phyloP scores from a whole-genome alignment of 2,329 filamentous ascomycete species.

The Aspergillus flavus region DNA sequence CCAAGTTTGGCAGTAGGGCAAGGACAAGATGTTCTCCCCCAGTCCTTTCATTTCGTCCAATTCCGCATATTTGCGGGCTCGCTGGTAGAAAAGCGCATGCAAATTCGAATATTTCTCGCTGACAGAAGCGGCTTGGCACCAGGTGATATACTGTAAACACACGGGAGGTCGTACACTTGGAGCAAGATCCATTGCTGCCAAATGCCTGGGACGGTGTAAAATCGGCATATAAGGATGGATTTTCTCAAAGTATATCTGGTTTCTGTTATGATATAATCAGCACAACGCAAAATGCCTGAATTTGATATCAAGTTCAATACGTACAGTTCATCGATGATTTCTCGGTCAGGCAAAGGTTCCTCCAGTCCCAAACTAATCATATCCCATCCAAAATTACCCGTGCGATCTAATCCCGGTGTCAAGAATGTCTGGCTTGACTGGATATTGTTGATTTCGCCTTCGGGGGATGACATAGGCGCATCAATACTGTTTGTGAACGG shows the following conservation, averaged over 20 bases:
- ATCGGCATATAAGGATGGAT: constrained; percentile 83
- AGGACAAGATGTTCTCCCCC: constrained; percentile 82
- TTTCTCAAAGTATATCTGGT: constrained; percentile 88
- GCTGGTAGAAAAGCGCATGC: constrained; percentile 86
- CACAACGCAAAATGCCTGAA: background rate
- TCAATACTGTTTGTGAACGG: constrained; percentile 25
- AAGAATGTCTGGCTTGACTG: constrained; percentile 25
- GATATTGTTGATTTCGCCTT: constrained; percentile 23
- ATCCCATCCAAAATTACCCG: constrained; percentile 72
- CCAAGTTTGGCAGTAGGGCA: constrained; percentile 86
- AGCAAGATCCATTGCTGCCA: constrained; percentile 87
- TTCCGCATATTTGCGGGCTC: constrained; percentile 87
- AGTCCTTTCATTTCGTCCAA: constrained; percentile 88
- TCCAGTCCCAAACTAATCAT: constrained; percentile 80
- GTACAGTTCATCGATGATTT: constrained; percentile 84
- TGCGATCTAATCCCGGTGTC: constrained; percentile 26
- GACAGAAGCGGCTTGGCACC: constrained; percentile 86
- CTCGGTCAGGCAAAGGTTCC: constrained; percentile 75
- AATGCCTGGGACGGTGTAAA: constrained; percentile 84
- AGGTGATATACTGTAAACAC: constrained; percentile 90
- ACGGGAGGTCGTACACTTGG: constrained; percentile 84
- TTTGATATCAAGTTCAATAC: constrained; percentile 20
- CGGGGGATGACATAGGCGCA: constrained; percentile 28
- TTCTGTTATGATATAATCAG: constrained; percentile 50
- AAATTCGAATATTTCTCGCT: constrained; percentile 78